Conservation (phyloP, 2,329 filamentous ascomycete genomes). For the Lachnellula cervina region DNA sequence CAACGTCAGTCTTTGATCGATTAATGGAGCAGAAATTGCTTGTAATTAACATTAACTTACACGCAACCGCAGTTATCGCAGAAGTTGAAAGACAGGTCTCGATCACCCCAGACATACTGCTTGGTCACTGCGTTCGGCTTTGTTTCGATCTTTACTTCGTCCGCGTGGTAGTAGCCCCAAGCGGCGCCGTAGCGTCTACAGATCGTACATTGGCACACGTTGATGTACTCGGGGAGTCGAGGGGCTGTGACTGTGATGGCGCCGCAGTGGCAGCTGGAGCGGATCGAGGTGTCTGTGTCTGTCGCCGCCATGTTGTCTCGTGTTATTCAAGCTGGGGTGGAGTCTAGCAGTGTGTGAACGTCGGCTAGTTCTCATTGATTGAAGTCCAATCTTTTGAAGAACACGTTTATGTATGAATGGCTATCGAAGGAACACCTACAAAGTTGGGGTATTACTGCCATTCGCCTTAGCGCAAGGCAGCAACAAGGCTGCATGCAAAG, state of each 20-base stretch:
- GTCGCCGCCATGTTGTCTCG: slow-evolving; percentile 12
- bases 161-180: slow-evolving; percentile 14
- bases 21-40: slow-evolving; percentile 11
- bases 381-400: slow-evolving; percentile 3
- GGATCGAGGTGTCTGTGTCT: slow-evolving; percentile 7
- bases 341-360: slow-evolving; percentile 7
- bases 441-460: slow-evolving; percentile 7
- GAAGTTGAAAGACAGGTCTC: slow-evolving; percentile 14
- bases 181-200: slow-evolving; percentile 13
- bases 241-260: slow-evolving; percentile 14
- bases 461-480: slow-evolving; percentile 11
- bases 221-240: slow-evolving; percentile 12
- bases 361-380: neutral
- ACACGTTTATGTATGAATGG: slow-evolving; percentile 7
- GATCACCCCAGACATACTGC: slow-evolving; percentile 16
- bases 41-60: no score
- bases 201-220: slow-evolving; percentile 15
- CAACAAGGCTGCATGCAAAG: slow-evolving; percentile 8
- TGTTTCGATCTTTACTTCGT: slow-evolving; percentile 17
- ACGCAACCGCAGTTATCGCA: slow-evolving; percentile 15
- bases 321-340: slow-evolving; percentile 3
- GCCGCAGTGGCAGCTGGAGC: slow-evolving; percentile 12
- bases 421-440: slow-evolving; percentile 6
- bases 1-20: slow-evolving; percentile 10
- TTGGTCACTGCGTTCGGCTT: slow-evolving; percentile 17